Evolutionary conservation across 768 basidiomycete species (phyloP), one percentile per base, ranked within the genome.

Genomic region (Mycena belliarum): DNA sequence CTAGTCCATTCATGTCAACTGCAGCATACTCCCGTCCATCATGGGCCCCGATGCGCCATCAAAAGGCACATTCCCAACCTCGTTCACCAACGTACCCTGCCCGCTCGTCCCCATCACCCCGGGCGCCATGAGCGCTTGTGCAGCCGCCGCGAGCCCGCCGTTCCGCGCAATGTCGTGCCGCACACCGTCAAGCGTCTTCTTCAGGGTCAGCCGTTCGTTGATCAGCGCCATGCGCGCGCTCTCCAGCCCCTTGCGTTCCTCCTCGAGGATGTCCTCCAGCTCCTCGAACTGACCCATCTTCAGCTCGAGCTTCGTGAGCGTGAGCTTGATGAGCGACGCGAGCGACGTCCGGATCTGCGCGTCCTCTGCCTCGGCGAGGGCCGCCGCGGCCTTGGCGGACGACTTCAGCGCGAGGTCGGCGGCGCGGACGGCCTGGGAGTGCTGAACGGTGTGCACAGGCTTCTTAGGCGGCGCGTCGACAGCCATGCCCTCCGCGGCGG

Each of bases 241-340:
- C 77, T 99, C 97, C 42, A 99, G 73, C 33, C 84, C 78, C 60
- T 89, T 82, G 54, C 94, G 82, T 73, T 99, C 97, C 50, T 93
- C 88, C 70, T 98, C 97, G 49, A 99, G 76, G 10, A 94, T 76
- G 46, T 91, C 89, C 70, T 99, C 97, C 55, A 99, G 78, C 71
- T 93, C 88, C 70, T 98, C 97, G 67, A 98, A 98, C 70, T 95
- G 92, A 2, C 83, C 75, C 86, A 95, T 91, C 80, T 99, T 98
- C 52, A 96, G 78, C 68, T 98, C 95, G 35, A 98, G 85, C 73
- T 98, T 98, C 46, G 82, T 92, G 65, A 83, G 79, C 57, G 82
- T 92, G 53, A 91, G 79, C 72, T 92, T 89, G 74, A 99, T 91
- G 57, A 99, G 81, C 35, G 86, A 83, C 3, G 93, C 85, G 45